Conservation (phyloP, 495 filamentous ascomycete genomes). For the Podospora conica region DNA sequence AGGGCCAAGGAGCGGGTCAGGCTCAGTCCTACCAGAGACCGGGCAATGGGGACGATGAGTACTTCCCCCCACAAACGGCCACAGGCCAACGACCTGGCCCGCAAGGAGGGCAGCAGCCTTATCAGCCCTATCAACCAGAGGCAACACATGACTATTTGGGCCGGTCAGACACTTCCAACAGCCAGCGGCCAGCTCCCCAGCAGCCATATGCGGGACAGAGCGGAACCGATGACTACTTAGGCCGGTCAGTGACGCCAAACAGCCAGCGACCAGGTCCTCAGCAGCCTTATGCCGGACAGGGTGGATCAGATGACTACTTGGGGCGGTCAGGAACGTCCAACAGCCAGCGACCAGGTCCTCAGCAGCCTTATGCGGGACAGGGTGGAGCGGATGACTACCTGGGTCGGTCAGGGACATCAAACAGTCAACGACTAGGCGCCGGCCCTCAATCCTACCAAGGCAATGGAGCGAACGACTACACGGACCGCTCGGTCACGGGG, state of each 20-base stretch:
- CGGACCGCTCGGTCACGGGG: too few species aligned
- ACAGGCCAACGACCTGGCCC: background rate
- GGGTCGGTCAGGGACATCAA: background rate
- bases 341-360: background rate
- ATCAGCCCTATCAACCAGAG: background rate
- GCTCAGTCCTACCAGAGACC: background rate
- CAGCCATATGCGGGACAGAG: background rate
- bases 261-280: background rate
- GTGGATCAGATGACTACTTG: background rate
- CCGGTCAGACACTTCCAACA: background rate
- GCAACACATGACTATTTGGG: background rate
- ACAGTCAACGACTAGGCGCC: background rate
- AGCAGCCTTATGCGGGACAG: background rate
- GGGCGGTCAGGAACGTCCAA: background rate
- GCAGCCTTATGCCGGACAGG: too few species aligned
- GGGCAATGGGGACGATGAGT: background rate
- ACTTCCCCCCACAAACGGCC: background rate
- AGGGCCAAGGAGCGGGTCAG: background rate
- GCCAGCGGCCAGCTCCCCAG: background rate
- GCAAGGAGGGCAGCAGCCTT: background rate
- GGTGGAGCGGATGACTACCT: background rate
- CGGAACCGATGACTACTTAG: background rate
- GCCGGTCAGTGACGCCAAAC: background rate
- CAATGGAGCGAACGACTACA: too few species aligned
- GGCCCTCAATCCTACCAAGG: background rate